Percentiles rank a stretch among this genome's conserved stretches.
phyloP scores from a whole-genome alignment of 1,139 yeast species.

The Taphrina pruni region DNA sequence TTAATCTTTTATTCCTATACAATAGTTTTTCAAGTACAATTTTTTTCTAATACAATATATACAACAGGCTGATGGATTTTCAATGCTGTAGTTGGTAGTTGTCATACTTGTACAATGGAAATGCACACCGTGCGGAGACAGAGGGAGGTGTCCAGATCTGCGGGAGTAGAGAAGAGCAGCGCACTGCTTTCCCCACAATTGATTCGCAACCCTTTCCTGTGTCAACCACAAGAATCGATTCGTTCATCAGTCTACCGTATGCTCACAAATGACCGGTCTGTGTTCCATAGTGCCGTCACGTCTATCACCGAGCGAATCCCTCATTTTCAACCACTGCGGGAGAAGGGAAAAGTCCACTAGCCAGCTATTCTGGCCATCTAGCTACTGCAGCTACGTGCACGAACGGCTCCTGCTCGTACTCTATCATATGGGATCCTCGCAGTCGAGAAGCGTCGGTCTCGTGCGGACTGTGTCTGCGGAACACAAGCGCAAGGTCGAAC shows the following conservation, averaged over 20 bases:
- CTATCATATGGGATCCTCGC: conserved; percentile 7
- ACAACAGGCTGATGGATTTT: too few relatives aligned
- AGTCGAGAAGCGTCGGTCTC: background rate
- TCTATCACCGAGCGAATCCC: background rate
- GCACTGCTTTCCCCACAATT: too few relatives aligned
- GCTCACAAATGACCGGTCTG: too few relatives aligned
- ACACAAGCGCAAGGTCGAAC: conserved; percentile 23
- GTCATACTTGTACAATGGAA: background rate
- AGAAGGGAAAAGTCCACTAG: too few relatives aligned
- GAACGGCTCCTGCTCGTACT: background rate
- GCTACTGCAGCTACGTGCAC: background rate
- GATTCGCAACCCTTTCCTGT: too few relatives aligned
- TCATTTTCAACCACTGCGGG: background rate
- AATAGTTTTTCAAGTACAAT: background rate
- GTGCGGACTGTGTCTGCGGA: background rate
- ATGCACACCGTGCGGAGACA: too few relatives aligned
- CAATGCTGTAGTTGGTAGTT: background rate
- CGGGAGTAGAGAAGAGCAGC: too few relatives aligned
- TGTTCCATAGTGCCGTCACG: too few relatives aligned
- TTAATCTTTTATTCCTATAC: background rate
- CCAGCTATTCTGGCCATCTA: too few relatives aligned
- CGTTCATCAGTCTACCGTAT: too few relatives aligned
- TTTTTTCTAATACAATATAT: background rate
- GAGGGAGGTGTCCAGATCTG: too few relatives aligned
- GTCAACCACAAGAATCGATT: too few relatives aligned